Base-by-base conservation (phyloP, 78 protist species). In the Parvularia atlantis region DNA sequence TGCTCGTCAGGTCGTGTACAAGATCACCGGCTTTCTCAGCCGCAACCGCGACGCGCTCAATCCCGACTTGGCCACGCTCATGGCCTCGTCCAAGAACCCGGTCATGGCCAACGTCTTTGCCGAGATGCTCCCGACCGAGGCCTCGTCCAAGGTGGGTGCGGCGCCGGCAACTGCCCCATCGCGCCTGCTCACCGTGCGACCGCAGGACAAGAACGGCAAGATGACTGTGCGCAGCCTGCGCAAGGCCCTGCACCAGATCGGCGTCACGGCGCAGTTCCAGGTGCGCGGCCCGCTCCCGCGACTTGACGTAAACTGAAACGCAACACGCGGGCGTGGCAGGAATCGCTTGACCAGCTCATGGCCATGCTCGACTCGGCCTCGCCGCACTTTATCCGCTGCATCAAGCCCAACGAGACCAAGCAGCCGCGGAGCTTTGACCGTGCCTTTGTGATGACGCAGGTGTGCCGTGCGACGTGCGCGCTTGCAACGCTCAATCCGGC, bases 371-470 rank as follows among this genome's bases (percentile, higher is more conserved):
- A 35, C 61, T 1, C 3, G 46, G 24, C 52, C 66, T 1, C 3
- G 46, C 69, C 72, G 20, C 80, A 74, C 64, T 84, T 66, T n/a
- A 26, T 82, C 11, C 73, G 86, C 58, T 83, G 86, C 66, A 5
- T 85, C 74, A 81, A 81, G 46, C 86, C 90, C 16, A 85, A 85
- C 84, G 65, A 30, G 33, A 26, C 1, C 52, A 26, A 68, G 39
- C 24, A 0, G 33, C 61, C 87, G 6, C 20, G 36, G 24, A 2
- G 0, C 28, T 44, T 82, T 36, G 77, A 41, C 56, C 56, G 11
- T 1, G 41, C 2, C 40, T 1, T 39, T 16, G 65, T 71, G 59
- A 31, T 54, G 60, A 11, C 9, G 30, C 75, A 71, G 75, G 40
- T 71, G 10, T 14, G 52, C 39, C n/a, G n/a, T n/a, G n/a, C n/a